Evolutionary conservation across 2,329 filamentous ascomycete genomes (phyloP), one percentile per base, ranked within the genome.

Genomic region (Colletotrichum phormii): DNA sequence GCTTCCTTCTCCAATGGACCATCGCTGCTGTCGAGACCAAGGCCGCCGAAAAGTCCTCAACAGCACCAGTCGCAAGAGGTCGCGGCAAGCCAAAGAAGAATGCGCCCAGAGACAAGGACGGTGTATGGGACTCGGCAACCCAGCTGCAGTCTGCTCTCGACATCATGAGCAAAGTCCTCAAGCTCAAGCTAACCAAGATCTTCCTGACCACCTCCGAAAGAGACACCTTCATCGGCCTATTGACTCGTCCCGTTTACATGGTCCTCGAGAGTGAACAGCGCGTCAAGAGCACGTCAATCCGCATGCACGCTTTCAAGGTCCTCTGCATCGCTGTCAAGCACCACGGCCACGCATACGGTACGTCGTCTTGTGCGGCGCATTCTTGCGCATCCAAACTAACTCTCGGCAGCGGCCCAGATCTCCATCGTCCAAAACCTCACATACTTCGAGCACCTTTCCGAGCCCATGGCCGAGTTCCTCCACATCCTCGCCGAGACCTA

Each of bases 391-490:
- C 13, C 9, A 51, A 74, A 76, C 80, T 84, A 67, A 86, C 75
- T n/a, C 59, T 29, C 6, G 29, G 9, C 78, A 97, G 94, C 94
- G 64, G 97, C 97, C 1, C 97, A 99, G 87, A 98, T 97, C 60
- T 97, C 95, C 58, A 97, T 99, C 78, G 95, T 98, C 67, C 97
- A 99, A 82, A 98, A 97, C 80, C 85, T 99, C 76, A 98, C 97
- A 5, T 99, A 99, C 81, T 99, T 98, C 78, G 97, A 99, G 83
- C 97, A 99, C 82, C 86, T 99, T n/a, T 96, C 97, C 0, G 97
- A 99, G 80, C 97, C 97, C 1, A 99, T 99, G 97, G 97, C 97
- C 37, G 97, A 99, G 81, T 98, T 99, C 78, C 86, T 99, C 5
- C 95, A 98, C 78, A 99, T 98, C 78, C 87, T 99, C 31, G 93